These are phyloP conservation scores for Trichosanthes truncata DNA, from an alignment of 306 rosid species.

Conservation along the genomic window DNA sequence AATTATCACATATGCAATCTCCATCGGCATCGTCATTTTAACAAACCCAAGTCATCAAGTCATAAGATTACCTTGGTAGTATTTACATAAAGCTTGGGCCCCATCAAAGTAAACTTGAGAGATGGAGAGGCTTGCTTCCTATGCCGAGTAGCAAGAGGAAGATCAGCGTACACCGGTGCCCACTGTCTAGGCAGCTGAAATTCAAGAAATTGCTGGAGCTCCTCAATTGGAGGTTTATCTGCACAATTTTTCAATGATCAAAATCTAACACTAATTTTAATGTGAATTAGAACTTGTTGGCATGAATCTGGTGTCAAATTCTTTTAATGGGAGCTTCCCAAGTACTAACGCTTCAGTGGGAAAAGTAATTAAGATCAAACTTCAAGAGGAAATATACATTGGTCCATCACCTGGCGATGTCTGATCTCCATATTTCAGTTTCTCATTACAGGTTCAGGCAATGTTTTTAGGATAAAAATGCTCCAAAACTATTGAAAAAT, in stretches of 20 bases:
- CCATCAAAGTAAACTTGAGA: slow-evolving; percentile 68
- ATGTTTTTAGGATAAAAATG: background rate
- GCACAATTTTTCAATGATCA: slow-evolving; percentile 21
- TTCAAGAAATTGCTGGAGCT: slow-evolving; percentile 80
- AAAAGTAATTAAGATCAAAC: background rate
- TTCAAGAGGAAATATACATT: background rate
- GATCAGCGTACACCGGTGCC: slow-evolving; percentile 85
- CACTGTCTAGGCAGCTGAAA: slow-evolving; percentile 86
- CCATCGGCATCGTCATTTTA: background rate
- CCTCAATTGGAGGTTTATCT: slow-evolving; percentile 90
- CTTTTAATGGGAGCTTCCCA: background rate
- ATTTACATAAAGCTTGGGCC: slow-evolving; percentile 85
- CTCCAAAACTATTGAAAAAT: no score
- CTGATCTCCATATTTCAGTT: background rate
- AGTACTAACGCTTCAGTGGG: background rate
- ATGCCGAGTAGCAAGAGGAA: slow-evolving; percentile 58
- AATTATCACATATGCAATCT: background rate
- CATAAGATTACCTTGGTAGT: slow-evolving; percentile 51
- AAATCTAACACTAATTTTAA: background rate
- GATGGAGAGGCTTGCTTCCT: slow-evolving; percentile 53
- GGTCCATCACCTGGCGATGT: background rate
- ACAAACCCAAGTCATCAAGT: background rate
- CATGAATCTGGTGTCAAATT: background rate
- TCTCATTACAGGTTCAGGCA: background rate
- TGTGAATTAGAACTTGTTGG: background rate